Evolutionary conservation across 2,329 filamentous ascomycete genomes (phyloP).

Genomic region (Dactylonectria macrodidyma): DNA sequence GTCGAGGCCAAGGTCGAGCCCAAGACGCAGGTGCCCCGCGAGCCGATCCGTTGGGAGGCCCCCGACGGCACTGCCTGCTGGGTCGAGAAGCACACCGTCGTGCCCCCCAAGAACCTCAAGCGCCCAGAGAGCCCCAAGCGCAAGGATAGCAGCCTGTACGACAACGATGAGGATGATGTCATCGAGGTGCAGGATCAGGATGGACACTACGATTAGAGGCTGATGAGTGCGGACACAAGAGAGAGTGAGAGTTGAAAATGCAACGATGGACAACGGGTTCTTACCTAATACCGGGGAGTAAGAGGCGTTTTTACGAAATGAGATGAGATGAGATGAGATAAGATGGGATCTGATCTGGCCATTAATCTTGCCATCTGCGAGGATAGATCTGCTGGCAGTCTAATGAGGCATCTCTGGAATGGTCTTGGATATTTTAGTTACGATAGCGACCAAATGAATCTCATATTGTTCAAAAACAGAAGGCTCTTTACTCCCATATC

Average conservation of each 20-base stretch:
- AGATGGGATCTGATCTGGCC: constrained; percentile 18
- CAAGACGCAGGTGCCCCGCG: constrained; percentile 35
- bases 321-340: constrained; percentile 26
- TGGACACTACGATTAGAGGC: constrained; percentile 43
- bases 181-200: constrained; percentile 46
- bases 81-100: constrained; percentile 55
- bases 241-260: neutral
- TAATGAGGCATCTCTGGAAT: constrained; percentile 4
- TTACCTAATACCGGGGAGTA: constrained; percentile 12
- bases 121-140: constrained; percentile 34
- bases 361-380: constrained; percentile 4
- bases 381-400: constrained; percentile 3
- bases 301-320: constrained; percentile 12
- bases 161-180: constrained; percentile 48
- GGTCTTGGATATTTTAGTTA: constrained; percentile 1
- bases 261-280: neutral
- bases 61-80: constrained; percentile 54
- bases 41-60: constrained; percentile 54
- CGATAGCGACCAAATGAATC: constrained; percentile 14
- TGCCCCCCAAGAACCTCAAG: constrained; percentile 34
- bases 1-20: constrained; percentile 46
- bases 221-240: neutral
- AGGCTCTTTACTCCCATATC: constrained; percentile 3
- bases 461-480: constrained; percentile 2
- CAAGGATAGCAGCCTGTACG: constrained; percentile 46